These are phyloP conservation scores for Eucalyptus erythrocorys DNA, from an alignment of 345 rosid genomes.

Conservation along the genomic window DNA sequence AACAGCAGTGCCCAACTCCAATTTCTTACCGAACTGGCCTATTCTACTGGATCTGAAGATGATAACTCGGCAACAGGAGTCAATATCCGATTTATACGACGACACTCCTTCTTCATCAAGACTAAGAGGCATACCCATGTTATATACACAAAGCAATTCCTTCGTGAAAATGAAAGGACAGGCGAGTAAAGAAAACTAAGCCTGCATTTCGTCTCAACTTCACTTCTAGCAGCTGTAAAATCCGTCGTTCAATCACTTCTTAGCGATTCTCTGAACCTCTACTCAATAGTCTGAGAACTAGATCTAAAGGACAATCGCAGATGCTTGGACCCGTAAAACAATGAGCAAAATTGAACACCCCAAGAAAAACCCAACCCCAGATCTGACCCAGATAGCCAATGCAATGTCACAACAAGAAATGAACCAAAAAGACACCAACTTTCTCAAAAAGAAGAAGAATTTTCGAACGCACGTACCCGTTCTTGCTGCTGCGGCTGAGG, in stretches of 20 bases:
- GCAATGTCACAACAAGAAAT: background rate
- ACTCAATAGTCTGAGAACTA: background rate
- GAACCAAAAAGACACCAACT: background rate
- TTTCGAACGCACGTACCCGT: constrained; percentile 23
- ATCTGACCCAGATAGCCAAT: background rate
- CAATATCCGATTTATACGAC: background rate
- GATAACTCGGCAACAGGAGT: background rate
- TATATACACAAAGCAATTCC: background rate
- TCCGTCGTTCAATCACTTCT: background rate
- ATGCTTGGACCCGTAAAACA: background rate
- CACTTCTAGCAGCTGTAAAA: background rate
- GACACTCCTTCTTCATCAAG: background rate
- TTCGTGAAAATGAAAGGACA: background rate
- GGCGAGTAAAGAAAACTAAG: background rate
- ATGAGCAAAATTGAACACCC: background rate
- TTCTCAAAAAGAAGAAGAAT: background rate
- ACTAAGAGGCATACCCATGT: background rate
- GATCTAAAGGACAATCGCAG: background rate
- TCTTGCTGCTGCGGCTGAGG: constrained; percentile 31
- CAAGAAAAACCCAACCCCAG: background rate
- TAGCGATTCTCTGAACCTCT: background rate
- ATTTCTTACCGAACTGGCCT: background rate
- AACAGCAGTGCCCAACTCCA: background rate
- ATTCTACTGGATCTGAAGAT: background rate
- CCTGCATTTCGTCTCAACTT: background rate